Percentiles rank a stretch among this genome's conserved stretches.
phyloP scores from a whole-genome alignment of 2,329 filamentous ascomycete genomes.

The Gremmenia infestans region DNA sequence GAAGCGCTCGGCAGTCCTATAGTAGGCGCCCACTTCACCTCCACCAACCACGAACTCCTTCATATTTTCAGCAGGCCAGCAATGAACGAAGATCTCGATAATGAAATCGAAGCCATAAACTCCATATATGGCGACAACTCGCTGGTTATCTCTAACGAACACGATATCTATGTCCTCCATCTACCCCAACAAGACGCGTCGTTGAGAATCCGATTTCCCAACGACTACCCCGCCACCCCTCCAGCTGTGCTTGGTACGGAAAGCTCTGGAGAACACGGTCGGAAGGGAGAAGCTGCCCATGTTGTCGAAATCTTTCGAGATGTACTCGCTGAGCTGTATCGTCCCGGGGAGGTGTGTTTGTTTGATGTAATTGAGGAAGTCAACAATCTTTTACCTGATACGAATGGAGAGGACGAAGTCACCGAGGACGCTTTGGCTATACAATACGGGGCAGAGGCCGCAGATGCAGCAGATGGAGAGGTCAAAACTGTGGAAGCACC shows the following conservation, averaged over 20 bases:
- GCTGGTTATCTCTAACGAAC: slow-evolving; percentile 40
- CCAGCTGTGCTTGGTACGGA: slow-evolving; percentile 74
- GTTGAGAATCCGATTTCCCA: slow-evolving; percentile 63
- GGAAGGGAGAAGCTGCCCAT: slow-evolving; percentile 65
- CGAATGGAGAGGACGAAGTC: slow-evolving; percentile 7
- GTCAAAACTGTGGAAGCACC: slow-evolving; percentile 21
- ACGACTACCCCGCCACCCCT: slow-evolving; percentile 67
- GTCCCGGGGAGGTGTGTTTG: slow-evolving; percentile 73
- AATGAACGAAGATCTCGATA: slow-evolving; percentile 45
- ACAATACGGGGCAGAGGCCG: background rate
- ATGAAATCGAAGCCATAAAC: slow-evolving; percentile 78
- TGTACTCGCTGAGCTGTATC: slow-evolving; percentile 63
- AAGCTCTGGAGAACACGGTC: slow-evolving; percentile 63
- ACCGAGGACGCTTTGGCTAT: background rate
- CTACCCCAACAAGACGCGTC: slow-evolving; percentile 56
- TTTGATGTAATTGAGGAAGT: slow-evolving; percentile 86
- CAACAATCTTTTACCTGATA: slow-evolving; percentile 28
- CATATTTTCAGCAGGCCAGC: background rate
- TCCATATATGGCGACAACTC: slow-evolving; percentile 74
- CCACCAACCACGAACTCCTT: background rate
- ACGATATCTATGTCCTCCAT: slow-evolving; percentile 54
- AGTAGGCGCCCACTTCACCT: background rate
- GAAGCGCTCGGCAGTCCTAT: too few species aligned
- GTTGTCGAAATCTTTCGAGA: slow-evolving; percentile 65
- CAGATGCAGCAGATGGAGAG: background rate